These are phyloP conservation scores for Craspedostauros australis DNA, from an alignment of 108 stramenopile genomes.

Conservation along the genomic window DNA sequence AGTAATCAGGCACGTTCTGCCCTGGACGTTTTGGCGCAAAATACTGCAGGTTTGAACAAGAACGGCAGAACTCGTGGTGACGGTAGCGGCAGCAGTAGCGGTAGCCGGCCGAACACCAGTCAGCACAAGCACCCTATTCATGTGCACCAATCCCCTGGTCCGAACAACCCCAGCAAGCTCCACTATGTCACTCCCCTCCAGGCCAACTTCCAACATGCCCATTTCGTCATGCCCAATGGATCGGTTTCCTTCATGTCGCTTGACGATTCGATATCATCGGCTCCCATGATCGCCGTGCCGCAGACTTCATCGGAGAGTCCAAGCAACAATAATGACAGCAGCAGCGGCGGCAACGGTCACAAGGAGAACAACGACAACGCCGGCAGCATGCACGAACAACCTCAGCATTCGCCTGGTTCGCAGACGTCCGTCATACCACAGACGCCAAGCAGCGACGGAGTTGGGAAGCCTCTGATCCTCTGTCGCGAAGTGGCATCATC, in stretches of 20 bases:
- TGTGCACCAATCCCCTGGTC: no score
- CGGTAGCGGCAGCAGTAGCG: neutral
- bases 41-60: neutral
- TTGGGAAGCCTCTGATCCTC: conserved; percentile 4
- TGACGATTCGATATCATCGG: conserved; percentile 15
- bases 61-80: conserved; percentile 1
- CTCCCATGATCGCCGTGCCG: conserved; percentile 19
- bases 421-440: no score
- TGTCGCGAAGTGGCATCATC: conserved; percentile 24
- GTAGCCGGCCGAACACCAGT: neutral
- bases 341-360: no score
- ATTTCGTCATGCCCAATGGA: conserved; percentile 36
- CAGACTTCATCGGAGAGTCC: no score
- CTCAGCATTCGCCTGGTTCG: no score
- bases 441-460: no score
- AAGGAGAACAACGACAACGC: no score
- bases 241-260: conserved; percentile 21
- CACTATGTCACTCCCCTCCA: conserved; percentile 26
- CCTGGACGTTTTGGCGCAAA: conserved; percentile 10
- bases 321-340: no score
- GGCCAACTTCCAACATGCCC: conserved; percentile 25
- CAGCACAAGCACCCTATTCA: neutral
- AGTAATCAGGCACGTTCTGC: neutral
- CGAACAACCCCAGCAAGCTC: conserved; percentile 6
- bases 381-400: no score